phyloP scores from a whole-genome alignment of 1,284 basidiomycete species.

The Pseudozyma flocculosa region DNA sequence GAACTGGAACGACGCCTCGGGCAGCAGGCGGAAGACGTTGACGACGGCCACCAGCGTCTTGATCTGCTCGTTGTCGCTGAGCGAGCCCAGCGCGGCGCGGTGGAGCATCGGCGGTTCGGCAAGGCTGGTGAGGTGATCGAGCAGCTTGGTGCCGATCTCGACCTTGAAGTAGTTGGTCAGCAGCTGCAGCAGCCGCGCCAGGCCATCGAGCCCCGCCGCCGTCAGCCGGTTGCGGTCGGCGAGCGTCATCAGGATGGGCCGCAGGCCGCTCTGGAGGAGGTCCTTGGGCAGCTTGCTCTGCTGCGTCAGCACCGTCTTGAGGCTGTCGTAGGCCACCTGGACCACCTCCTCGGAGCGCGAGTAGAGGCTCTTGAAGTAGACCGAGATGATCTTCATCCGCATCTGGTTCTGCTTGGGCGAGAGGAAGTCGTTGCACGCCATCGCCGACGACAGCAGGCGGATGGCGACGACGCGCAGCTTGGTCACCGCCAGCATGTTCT shows the following conservation, averaged over 20 bases:
- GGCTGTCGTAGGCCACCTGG: conserved; percentile 89
- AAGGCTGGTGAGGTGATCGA: conserved; percentile 70
- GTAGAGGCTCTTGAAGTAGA: conserved; percentile 99
- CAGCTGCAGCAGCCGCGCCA: conserved; percentile 90
- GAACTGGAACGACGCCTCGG: conserved; percentile 85
- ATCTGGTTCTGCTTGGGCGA: conserved; percentile 50
- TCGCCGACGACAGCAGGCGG: conserved; percentile 85
- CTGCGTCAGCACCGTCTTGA: conserved; percentile 80
- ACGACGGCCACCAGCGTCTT: conserved; percentile 89
- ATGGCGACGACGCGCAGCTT: conserved; percentile 95
- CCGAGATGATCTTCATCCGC: conserved; percentile 79
- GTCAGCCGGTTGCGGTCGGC: conserved; percentile 93
- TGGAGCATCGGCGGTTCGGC: conserved; percentile 48
- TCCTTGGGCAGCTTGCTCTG: conserved; percentile 94
- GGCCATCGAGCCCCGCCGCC: conserved; percentile 85
- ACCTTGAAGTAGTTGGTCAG: conserved; percentile 99
- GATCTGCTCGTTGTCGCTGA: conserved; percentile 81
- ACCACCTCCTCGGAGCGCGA: conserved; percentile 91
- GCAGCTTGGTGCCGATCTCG: conserved; percentile 94
- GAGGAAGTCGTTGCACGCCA: conserved; percentile 85
- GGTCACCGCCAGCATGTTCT: conserved; percentile 78
- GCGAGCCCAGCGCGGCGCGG: conserved; percentile 45
- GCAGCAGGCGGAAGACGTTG: conserved; percentile 91
- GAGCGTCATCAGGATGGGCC: conserved; percentile 96
- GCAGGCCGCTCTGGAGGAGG: conserved; percentile 87